Evolutionary conservation across 2,329 filamentous ascomycete species (phyloP).

Genomic region (Neospermospora avenae): DNA sequence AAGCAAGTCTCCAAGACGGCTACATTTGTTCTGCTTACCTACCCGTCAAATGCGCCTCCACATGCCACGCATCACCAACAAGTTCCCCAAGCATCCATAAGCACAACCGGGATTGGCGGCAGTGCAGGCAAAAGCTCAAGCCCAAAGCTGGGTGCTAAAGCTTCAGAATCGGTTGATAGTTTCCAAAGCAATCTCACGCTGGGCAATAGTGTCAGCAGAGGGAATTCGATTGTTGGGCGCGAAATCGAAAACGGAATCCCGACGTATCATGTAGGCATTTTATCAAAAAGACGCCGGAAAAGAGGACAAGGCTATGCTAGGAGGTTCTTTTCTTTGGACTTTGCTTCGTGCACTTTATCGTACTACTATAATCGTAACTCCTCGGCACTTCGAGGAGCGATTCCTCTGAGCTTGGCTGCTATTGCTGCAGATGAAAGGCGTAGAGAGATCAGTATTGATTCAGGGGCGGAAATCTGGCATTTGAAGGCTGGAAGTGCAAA

Average conservation of each 20-base stretch:
- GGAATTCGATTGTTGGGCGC: slow-evolving; percentile 50
- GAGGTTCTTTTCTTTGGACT: slow-evolving; percentile 94
- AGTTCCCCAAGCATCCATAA: slow-evolving; percentile 44
- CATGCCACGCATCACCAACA: slow-evolving; percentile 70
- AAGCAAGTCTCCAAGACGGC: slow-evolving; percentile 93
- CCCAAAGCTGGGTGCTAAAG: slow-evolving; percentile 43
- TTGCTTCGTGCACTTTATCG: slow-evolving; percentile 87
- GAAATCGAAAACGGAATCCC: slow-evolving; percentile 42
- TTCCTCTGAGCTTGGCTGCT: slow-evolving; percentile 86
- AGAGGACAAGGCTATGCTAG: slow-evolving; percentile 90
- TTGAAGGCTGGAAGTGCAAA: slow-evolving; percentile 76
- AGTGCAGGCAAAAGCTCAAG: slow-evolving; percentile 50
- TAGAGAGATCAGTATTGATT: slow-evolving; percentile 93
- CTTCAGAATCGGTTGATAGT: slow-evolving; percentile 58
- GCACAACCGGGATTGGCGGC: slow-evolving; percentile 42
- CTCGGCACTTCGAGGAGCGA: slow-evolving; percentile 85
- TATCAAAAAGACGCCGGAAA: slow-evolving; percentile 90
- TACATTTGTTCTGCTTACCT: slow-evolving; percentile 91
- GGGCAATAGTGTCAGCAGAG: slow-evolving; percentile 36
- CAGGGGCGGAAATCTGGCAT: slow-evolving; percentile 96
- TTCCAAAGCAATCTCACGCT: slow-evolving; percentile 48
- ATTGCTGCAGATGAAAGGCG: slow-evolving; percentile 85
- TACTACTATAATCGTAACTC: slow-evolving; percentile 96
- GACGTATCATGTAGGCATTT: slow-evolving; percentile 75
- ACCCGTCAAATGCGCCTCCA: slow-evolving; percentile 77